Evolutionary conservation across 768 basidiomycete species (phyloP).

Genomic region (Tephrocybe sp.): DNA sequence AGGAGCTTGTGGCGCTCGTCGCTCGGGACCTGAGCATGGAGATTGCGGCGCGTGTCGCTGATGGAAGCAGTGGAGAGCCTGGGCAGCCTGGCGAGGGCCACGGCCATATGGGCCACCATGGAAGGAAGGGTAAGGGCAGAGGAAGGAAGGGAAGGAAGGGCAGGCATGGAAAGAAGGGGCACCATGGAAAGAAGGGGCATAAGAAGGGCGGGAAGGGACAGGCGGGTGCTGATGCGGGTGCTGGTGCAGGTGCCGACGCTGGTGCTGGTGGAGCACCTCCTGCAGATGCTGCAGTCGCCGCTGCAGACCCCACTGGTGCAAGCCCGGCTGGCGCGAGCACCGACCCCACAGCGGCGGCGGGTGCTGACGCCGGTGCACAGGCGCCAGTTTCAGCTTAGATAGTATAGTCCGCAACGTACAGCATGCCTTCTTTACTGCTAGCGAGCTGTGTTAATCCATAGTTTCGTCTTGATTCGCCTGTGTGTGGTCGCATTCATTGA

Average conservation of each 20-base stretch:
- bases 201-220: background rate
- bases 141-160: background rate
- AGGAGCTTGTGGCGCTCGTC: background rate
- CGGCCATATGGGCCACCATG: background rate
- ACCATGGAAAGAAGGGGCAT: background rate
- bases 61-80: background rate
- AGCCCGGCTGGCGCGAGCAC: too few species aligned
- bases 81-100: background rate
- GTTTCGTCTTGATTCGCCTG: too few species aligned
- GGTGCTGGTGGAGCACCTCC: too few species aligned
- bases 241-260: too few species aligned
- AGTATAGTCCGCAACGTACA: too few species aligned
- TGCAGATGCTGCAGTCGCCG: background rate
- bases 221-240: too few species aligned
- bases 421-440: too few species aligned
- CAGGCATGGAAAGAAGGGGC: background rate
- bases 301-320: background rate
- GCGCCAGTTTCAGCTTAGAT: too few species aligned
- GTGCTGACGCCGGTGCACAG: too few species aligned
- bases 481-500: too few species aligned
- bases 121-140: background rate
- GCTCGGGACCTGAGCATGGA: background rate
- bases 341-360: too few species aligned
- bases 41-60: background rate
- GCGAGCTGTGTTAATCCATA: too few species aligned